Conservation (phyloP, 1,284 basidiomycete species). For the Sporisorium scitamineum region DNA sequence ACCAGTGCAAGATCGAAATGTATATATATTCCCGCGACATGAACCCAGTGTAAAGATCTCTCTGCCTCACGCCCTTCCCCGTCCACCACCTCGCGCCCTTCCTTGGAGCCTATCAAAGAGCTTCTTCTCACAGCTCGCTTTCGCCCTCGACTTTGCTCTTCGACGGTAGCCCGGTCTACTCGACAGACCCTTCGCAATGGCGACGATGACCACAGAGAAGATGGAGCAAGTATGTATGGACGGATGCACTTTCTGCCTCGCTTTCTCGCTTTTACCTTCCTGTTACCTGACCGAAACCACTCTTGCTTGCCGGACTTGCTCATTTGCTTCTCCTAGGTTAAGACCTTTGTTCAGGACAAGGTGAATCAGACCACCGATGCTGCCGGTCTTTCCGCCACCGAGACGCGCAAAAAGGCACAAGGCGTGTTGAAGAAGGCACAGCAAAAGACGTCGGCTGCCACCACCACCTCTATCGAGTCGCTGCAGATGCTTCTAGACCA, state of each 20-base stretch:
- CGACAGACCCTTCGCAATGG: conserved; percentile 11
- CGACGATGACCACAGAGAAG: conserved; percentile 24
- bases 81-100: background rate
- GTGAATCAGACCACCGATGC: conserved; percentile 33
- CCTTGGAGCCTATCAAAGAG: background rate
- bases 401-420: conserved; percentile 23
- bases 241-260: background rate
- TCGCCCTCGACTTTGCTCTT: background rate
- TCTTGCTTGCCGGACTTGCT: background rate
- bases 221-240: conserved; percentile 26
- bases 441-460: conserved; percentile 8
- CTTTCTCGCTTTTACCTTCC: background rate
- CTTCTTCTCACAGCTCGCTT: background rate
- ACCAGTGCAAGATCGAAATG: background rate
- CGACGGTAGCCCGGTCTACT: conserved; percentile 4
- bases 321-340: conserved; percentile 8
- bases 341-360: conserved; percentile 35
- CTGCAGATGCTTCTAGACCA: conserved; percentile 29
- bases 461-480: conserved; percentile 18
- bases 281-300: background rate
- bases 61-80: background rate
- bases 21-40: background rate
- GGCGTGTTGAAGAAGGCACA: conserved; percentile 22
- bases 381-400: conserved; percentile 31
- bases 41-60: background rate